Evolutionary conservation across 495 filamentous ascomycete species (phyloP).

Genomic region (Annulohypoxylon moriforme): DNA sequence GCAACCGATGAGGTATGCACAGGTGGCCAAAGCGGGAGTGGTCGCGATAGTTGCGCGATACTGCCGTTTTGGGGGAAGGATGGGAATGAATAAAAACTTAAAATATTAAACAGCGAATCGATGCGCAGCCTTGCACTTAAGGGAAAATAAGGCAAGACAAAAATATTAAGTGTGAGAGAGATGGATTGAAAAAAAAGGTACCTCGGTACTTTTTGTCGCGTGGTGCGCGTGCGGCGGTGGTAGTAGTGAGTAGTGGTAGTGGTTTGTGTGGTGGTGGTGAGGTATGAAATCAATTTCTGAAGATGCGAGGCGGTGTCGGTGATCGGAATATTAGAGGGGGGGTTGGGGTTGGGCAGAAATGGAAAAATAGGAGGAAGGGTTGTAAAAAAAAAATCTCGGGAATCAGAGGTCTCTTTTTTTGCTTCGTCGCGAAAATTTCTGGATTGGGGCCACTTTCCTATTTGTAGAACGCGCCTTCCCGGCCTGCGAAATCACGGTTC

Average conservation of each 20-base stretch:
- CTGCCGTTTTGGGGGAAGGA: conserved; percentile 41
- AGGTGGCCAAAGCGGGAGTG: conserved; percentile 38
- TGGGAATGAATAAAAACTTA: conserved; percentile 37
- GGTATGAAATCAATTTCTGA: conserved; percentile 44
- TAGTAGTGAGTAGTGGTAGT: conserved; percentile 25
- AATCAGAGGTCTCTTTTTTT: conserved; percentile 51
- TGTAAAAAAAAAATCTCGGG: conserved; percentile 52
- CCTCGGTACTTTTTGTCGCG: conserved; percentile 44
- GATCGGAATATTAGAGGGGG: conserved; percentile 48
- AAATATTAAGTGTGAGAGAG: conserved; percentile 12
- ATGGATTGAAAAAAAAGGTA: conserved; percentile 30
- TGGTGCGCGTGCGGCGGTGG: conserved; percentile 40
- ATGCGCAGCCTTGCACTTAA: conserved; percentile 32
- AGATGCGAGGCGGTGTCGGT: conserved; percentile 49
- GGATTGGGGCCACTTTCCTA: conserved; percentile 55
- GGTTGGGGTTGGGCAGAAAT: conserved; percentile 50
- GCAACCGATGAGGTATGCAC: background rate
- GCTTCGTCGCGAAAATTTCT: conserved; percentile 50
- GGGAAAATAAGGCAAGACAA: conserved; percentile 34
- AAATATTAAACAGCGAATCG: conserved; percentile 41
- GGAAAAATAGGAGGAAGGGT: conserved; percentile 54
- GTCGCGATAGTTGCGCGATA: conserved; percentile 37
- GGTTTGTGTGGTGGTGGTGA: conserved; percentile 29
- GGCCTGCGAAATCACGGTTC: conserved; percentile 47
- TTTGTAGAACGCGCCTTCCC: conserved; percentile 57